Evolutionary conservation across 2,329 filamentous ascomycete species (phyloP).

Genomic region (Colletotrichum destructivum): DNA sequence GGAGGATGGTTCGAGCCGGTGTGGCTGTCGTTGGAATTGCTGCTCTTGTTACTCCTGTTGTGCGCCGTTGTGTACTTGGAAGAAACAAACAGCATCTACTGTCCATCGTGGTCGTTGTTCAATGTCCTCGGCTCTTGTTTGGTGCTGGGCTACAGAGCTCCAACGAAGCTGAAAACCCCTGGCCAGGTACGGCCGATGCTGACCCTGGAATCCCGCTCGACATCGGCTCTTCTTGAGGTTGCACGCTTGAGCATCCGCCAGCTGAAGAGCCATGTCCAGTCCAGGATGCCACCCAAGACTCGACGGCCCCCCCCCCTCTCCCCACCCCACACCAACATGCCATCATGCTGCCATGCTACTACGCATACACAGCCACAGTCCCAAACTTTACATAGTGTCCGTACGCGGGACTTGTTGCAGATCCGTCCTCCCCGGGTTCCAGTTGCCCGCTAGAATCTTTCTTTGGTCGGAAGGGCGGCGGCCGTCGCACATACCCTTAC

Average conservation of each 20-base stretch:
- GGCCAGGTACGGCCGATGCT: not conserved
- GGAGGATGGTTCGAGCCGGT: not conserved
- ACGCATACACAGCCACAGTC: too few relatives aligned
- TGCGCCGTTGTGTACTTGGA: too few relatives aligned
- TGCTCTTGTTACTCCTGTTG: not conserved
- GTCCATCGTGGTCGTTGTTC: too few relatives aligned
- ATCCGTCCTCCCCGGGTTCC: conserved; percentile 39
- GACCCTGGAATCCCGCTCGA: not conserved
- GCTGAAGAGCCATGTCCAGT: not conserved
- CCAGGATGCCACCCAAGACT: not conserved
- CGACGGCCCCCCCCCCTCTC: not conserved
- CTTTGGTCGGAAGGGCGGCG: conserved; percentile 14
- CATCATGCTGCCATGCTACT: too few relatives aligned
- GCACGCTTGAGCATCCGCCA: not conserved
- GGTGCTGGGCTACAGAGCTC: too few relatives aligned
- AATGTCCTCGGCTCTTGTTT: too few relatives aligned
- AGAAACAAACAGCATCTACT: too few relatives aligned
- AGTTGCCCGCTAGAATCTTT: conserved; percentile 32
- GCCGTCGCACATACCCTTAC: not conserved
- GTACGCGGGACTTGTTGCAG: conserved; percentile 37
- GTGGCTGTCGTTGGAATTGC: not conserved
- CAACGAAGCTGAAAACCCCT: not conserved
- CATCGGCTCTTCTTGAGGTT: not conserved
- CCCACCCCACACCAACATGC: too few relatives aligned
- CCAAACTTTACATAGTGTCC: not conserved